A percentile compares a stretch with the other conserved stretches of the same genome.
phyloP scores from a whole-genome alignment of 2,329 filamentous ascomycete species.

The Lachnellula arida region DNA sequence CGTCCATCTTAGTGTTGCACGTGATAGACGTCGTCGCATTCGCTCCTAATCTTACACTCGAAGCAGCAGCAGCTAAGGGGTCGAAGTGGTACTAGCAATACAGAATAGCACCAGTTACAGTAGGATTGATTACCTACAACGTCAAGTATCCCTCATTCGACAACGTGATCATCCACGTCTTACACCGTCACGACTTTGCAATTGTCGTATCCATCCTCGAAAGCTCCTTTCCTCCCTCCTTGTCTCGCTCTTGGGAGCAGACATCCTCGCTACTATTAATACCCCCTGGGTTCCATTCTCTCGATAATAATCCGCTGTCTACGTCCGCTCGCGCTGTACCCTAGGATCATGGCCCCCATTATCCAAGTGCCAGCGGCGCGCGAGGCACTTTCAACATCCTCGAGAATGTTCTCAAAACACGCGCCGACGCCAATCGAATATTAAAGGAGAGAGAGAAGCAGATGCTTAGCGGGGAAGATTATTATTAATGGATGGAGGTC shows the following conservation, averaged over 20 bases:
- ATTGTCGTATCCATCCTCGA: conserved; percentile 3
- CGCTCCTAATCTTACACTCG: too few relatives aligned
- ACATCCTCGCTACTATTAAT: not conserved
- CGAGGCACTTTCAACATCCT: conserved; percentile 10
- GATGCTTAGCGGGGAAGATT: conserved; percentile 9
- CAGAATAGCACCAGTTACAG: conserved; percentile 4
- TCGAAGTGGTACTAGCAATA: conserved; percentile 6
- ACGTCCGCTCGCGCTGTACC: too few relatives aligned
- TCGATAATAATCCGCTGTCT: too few relatives aligned
- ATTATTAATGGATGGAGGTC: conserved; percentile 14
- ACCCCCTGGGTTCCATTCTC: not conserved
- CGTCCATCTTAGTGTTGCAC: too few relatives aligned
- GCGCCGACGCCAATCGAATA: conserved; percentile 5
- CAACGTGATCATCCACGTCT: not conserved
- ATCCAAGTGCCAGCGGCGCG: conserved; percentile 6
- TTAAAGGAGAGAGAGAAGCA: conserved; percentile 14
- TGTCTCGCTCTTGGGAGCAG: conserved; percentile 1
- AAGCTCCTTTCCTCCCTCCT: conserved; percentile 1
- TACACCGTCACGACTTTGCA: not conserved
- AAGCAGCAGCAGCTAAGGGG: not conserved
- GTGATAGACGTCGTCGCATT: too few relatives aligned
- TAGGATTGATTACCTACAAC: conserved; percentile 3
- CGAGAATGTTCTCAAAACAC: conserved; percentile 12
- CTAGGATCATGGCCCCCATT: conserved; percentile 4
- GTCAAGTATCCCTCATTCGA: conserved; percentile 4